Conservation (phyloP, 805 yeast genomes). For the Jamesozyma piceae region DNA sequence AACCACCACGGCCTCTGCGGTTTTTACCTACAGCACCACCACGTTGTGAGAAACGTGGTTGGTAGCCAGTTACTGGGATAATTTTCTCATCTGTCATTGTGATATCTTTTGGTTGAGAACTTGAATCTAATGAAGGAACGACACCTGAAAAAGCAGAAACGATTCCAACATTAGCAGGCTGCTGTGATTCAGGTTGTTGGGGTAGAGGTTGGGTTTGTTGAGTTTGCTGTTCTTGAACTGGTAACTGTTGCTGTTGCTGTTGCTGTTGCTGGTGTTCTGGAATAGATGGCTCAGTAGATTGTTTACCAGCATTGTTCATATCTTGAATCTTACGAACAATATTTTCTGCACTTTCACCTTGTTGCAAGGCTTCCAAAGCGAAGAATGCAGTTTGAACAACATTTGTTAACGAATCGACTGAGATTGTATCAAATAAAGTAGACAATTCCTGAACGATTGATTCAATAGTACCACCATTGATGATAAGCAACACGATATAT, state of each 20-base stretch:
- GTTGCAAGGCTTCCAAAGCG: slow-evolving; percentile 42
- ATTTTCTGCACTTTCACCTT: slow-evolving; percentile 26
- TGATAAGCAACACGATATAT: slow-evolving; percentile 59
- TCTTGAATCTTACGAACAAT: slow-evolving; percentile 26
- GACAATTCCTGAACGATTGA: slow-evolving; percentile 55
- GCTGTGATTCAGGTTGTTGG: slow-evolving; percentile 13
- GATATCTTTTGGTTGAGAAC: slow-evolving; percentile 6
- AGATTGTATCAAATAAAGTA: slow-evolving; percentile 52
- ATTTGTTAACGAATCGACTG: slow-evolving; percentile 46
- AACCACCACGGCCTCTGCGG: slow-evolving; percentile 15
- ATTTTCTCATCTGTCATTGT: slow-evolving; percentile 8
- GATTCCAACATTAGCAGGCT: slow-evolving; percentile 11
- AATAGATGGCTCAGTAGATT: slow-evolving; percentile 4
- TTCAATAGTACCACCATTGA: slow-evolving; percentile 52
- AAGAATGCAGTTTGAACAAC: slow-evolving; percentile 50
- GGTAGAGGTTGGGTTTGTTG: slow-evolving; percentile 11
- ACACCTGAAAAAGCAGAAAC: slow-evolving; percentile 25
- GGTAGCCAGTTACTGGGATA: slow-evolving; percentile 10
- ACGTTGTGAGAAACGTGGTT: slow-evolving; percentile 17
- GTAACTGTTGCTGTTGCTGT: slow-evolving; percentile 8
- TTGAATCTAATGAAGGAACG: slow-evolving; percentile 14
- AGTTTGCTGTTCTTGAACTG: slow-evolving; percentile 8
- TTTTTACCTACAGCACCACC: slow-evolving; percentile 11
- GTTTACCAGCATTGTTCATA: slow-evolving; percentile 9
- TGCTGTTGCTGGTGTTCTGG: slow-evolving; percentile 8